These are phyloP conservation scores for Mucor velutinosus DNA, from an alignment of 371 early-diverging fungal genomes.

Conservation along the genomic window DNA sequence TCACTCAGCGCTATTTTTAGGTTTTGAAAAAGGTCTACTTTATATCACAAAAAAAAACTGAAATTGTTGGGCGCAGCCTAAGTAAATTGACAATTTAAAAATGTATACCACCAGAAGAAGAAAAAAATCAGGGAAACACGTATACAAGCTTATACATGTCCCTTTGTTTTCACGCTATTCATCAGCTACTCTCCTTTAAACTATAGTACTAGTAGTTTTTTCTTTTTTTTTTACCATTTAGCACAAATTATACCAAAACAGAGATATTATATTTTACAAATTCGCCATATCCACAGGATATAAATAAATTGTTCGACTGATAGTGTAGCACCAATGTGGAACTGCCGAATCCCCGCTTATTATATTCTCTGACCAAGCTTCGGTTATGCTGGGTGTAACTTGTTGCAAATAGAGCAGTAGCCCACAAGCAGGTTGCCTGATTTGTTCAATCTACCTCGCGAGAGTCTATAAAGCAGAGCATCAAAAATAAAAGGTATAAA, in stretches of 20 bases:
- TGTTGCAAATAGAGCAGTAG: conserved; percentile 17
- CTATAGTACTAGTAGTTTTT: too few species aligned
- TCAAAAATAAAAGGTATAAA: not conserved
- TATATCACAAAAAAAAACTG: not conserved
- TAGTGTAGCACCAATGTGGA: not conserved
- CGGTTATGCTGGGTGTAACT: conserved; percentile 14
- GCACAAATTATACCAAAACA: not conserved
- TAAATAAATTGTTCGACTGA: not conserved
- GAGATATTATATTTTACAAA: not conserved
- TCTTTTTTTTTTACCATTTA: not conserved
- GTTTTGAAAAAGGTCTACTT: not conserved
- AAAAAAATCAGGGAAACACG: too few species aligned
- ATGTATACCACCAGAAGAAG: too few species aligned
- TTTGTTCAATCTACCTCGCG: conserved; percentile 3
- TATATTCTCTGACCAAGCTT: not conserved
- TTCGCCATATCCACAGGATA: not conserved
- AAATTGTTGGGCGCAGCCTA: not conserved
- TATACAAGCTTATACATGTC: too few species aligned
- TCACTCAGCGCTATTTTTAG: not conserved
- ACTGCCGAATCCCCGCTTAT: conserved; percentile 9
- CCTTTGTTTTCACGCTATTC: too few species aligned
- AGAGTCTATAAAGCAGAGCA: not conserved
- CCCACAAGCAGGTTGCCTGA: conserved; percentile 18
- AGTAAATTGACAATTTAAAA: not conserved
- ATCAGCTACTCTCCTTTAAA: too few species aligned